Base-by-base conservation (phyloP, 129 eudicot species). In the Pulicaria dysenterica region DNA sequence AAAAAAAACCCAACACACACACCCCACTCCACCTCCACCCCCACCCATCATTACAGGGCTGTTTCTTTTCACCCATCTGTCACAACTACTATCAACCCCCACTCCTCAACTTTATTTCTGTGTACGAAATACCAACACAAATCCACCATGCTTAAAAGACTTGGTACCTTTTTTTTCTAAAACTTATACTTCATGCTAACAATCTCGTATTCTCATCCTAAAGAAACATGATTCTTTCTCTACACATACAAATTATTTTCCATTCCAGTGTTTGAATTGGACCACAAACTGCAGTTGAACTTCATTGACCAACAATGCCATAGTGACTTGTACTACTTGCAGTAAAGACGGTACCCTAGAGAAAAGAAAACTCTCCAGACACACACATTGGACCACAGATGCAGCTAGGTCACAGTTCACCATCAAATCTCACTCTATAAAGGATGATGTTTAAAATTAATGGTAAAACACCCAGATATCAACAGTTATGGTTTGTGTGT, bases 361-460 rank as follows among this genome's bases (percentile, higher is more conserved):
- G 17, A 63, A 45, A 57, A 49, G 9, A 34, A 36, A 76, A 39
- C 38, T 14, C 65, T 44, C 59, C 48, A 50, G 24, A 68, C 8
- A 50, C 15, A 50, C 15, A 50, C 74, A 54, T 7, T 45, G 76
- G 76, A 60, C 77, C 69, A 59, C 65, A 73, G 16, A 73, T 61
- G 24, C 70, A 61, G 14, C 5, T 59, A 45, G 3, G 39, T 45
- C 11, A 47, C 77, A 41, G 9, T 70, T 70, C 53, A 56, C 75
- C 34, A 42, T 56, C 64, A 71, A 56, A 71, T 56, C 51, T 55
- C 31, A 69, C 42, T 42, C 66, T 41, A 42, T 57, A n/a, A 56
- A 56, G 53, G 24, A 43, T 71, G 56, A 43, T 19, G 14, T 42
- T 69, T 69, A 39, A 2, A 39, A 53, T 40, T 15, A 53, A 64